Evolutionary conservation across 169 alveolate genomes (phyloP).

Genomic region (Plasmodium coatneyi): DNA sequence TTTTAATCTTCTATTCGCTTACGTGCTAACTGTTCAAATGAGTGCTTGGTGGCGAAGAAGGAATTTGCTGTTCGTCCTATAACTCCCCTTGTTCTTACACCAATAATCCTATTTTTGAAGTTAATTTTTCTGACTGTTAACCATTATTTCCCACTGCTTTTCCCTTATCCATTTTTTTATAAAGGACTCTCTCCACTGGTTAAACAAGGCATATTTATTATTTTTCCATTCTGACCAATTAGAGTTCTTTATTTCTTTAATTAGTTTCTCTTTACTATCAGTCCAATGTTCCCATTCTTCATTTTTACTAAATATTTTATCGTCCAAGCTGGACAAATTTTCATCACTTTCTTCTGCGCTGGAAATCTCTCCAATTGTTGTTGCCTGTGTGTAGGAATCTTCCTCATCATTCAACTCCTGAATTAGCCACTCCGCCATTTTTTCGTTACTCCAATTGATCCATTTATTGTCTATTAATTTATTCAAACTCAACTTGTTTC

Average conservation of each 20-base stretch:
- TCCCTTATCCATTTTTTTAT: not conserved
- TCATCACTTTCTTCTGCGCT: not conserved
- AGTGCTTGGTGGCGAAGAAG: not conserved
- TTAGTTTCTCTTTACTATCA: not conserved
- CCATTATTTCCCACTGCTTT: not conserved
- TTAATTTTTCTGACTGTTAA: not conserved
- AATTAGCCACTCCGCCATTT: not conserved
- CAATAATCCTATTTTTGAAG: not conserved
- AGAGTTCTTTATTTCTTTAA: not conserved
- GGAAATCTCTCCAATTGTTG: not conserved
- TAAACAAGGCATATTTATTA: not conserved
- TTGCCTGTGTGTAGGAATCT: not conserved
- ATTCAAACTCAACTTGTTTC: not conserved
- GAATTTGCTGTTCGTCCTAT: not conserved
- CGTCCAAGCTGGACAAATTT: not conserved
- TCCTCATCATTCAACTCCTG: not conserved
- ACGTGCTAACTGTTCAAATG: not conserved
- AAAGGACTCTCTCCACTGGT: not conserved
- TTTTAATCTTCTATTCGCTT: not conserved
- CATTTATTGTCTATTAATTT: not conserved
- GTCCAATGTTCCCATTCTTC: not conserved
- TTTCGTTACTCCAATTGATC: slow-evolving; percentile 3
- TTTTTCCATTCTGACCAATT: slow-evolving; percentile 1
- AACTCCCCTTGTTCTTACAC: not conserved
- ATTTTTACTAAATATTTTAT: not conserved